Conservation (phyloP, 805 yeast genomes). For the Hanseniaspora taiwanica region DNA sequence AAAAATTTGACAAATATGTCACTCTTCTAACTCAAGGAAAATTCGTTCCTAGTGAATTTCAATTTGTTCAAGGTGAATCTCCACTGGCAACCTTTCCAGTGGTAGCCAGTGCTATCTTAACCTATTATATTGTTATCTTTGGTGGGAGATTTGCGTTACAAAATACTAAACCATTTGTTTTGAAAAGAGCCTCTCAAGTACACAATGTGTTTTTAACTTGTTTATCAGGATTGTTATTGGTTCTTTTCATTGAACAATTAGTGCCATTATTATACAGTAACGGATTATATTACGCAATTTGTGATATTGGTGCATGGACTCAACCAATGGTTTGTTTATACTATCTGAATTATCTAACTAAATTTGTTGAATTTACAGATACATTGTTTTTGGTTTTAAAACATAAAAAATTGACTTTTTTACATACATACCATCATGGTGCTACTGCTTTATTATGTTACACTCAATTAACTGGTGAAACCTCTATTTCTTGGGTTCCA, state of each 20-base stretch:
- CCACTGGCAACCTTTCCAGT: slow-evolving; percentile 54
- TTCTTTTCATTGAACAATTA: slow-evolving; percentile 72
- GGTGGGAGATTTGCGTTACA: slow-evolving; percentile 66
- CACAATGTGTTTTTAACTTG: slow-evolving; percentile 71
- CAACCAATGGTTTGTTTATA: slow-evolving; percentile 72
- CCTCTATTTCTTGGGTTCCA: slow-evolving; percentile 92
- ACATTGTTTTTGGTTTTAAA: slow-evolving; percentile 85
- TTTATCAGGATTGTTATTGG: slow-evolving; percentile 50
- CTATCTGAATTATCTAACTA: slow-evolving; percentile 84
- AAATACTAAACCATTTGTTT: slow-evolving; percentile 51
- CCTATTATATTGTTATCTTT: slow-evolving; percentile 71
- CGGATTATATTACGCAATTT: slow-evolving; percentile 77
- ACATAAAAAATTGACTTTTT: slow-evolving; percentile 80
- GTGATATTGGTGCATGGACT: slow-evolving; percentile 68
- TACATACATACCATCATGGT: slow-evolving; percentile 96
- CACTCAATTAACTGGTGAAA: slow-evolving; percentile 81
- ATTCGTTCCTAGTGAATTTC: slow-evolving; percentile 34
- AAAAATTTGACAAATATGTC: slow-evolving; percentile 15
- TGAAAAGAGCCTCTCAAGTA: slow-evolving; percentile 66
- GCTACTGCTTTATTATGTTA: slow-evolving; percentile 92
- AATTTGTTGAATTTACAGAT: slow-evolving; percentile 79
- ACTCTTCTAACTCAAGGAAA: slow-evolving; percentile 14
- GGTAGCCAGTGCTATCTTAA: slow-evolving; percentile 42
- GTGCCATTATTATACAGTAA: slow-evolving; percentile 60
- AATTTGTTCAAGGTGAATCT: slow-evolving; percentile 50